Evolutionary conservation across 306 rosid species (phyloP).

Genomic region (Vigna nakashimae): DNA sequence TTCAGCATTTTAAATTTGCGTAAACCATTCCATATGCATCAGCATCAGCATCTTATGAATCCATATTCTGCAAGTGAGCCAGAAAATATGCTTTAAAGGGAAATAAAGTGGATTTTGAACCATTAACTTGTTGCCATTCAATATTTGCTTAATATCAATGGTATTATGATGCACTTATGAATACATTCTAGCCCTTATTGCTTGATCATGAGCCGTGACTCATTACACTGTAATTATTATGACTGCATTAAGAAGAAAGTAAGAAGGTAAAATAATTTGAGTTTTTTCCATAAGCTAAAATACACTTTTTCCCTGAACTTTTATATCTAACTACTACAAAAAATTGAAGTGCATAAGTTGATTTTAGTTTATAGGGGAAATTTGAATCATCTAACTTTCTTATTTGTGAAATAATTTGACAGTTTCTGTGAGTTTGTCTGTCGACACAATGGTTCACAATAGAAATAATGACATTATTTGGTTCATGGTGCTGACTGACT

Average conservation of each 20-base stretch:
- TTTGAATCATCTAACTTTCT: not conserved
- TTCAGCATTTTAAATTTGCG: too few species aligned
- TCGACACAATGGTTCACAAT: not conserved
- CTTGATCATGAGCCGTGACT: slow-evolving; percentile 1
- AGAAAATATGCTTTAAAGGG: not conserved
- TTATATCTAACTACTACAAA: too few species aligned
- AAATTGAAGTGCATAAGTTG: too few species aligned
- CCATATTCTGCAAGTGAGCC: too few species aligned
- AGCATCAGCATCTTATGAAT: too few species aligned
- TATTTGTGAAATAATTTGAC: too few species aligned
- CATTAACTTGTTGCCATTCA: not conserved
- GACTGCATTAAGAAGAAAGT: not conserved
- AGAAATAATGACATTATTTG: not conserved
- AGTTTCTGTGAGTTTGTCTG: not conserved
- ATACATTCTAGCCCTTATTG: slow-evolving; percentile 3
- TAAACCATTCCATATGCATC: too few species aligned
- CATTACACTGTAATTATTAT: not conserved
- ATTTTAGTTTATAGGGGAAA: not conserved
- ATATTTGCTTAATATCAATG: slow-evolving; percentile 15
- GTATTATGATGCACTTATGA: slow-evolving; percentile 9
- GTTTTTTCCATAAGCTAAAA: not conserved
- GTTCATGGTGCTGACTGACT: not conserved
- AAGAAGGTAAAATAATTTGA: not conserved
- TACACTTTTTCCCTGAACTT: not conserved
- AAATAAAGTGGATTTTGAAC: slow-evolving; percentile 6